These are phyloP conservation scores for Tuber melanosporum DNA, from an alignment of 495 filamentous ascomycete genomes.

Conservation along the genomic window DNA sequence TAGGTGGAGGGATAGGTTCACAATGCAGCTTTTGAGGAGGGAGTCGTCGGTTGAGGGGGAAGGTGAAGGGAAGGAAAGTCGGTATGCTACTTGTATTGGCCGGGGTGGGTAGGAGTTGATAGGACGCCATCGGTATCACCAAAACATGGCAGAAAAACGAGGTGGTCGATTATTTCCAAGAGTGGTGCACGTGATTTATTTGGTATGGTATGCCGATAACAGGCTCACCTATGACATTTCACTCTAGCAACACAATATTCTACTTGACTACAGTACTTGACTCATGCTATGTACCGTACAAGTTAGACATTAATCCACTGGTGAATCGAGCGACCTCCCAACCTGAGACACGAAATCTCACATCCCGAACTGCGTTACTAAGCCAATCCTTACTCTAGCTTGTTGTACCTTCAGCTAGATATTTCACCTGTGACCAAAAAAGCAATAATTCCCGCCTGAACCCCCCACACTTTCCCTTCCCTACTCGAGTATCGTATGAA, in stretches of 20 bases:
- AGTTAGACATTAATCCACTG: background rate
- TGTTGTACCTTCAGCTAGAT: background rate
- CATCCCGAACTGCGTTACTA: background rate
- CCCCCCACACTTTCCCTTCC: background rate
- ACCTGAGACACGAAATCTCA: background rate
- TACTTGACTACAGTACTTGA: background rate
- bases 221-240: background rate
- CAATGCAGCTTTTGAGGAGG: background rate
- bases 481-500: background rate
- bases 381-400: background rate
- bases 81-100: background rate
- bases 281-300: background rate
- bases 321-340: background rate
- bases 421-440: background rate
- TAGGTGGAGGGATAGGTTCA: background rate
- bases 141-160: background rate
- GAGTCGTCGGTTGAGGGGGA: background rate
- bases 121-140: background rate
- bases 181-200: background rate
- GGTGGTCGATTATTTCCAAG: background rate
- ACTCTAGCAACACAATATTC: background rate
- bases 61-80: background rate
- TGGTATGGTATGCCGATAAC: background rate
- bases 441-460: background rate
- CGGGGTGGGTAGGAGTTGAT: background rate